These are phyloP conservation scores for Mycena sp. DNA, from an alignment of 1,284 basidiomycete genomes.

Conservation along the genomic window DNA sequence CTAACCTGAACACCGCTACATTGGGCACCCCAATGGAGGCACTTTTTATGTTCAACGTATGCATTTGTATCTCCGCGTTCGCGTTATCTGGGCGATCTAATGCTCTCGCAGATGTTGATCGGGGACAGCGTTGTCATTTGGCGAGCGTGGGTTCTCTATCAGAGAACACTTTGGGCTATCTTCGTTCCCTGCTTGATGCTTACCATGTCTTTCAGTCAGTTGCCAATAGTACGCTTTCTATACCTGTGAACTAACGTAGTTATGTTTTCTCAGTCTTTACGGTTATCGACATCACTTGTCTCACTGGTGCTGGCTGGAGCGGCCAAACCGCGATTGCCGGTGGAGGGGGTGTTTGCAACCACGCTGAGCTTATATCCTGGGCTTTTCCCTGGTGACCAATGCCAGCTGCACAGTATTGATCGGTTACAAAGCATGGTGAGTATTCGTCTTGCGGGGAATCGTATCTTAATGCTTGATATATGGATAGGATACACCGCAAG, in stretches of 20 bases:
- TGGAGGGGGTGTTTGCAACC: neutral
- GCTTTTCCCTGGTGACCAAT: conserved; percentile 3
- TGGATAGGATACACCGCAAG: neutral
- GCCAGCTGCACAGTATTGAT: neutral
- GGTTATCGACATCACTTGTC: neutral
- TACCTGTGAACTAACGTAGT: neutral
- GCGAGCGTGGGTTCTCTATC: conserved; percentile 18
- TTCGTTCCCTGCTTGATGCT: conserved; percentile 2
- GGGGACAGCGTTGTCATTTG: conserved; percentile 24
- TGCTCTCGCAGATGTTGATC: conserved; percentile 12
- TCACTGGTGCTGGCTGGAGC: neutral
- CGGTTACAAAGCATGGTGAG: conserved; percentile 1
- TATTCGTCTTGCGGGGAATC: neutral
- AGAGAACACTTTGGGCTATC: neutral
- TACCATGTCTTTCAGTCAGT: conserved; percentile 10
- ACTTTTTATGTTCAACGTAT: conserved; percentile 20
- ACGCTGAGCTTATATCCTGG: conserved; percentile 2
- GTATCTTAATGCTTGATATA: too few species aligned
- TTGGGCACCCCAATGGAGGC: conserved; percentile 13
- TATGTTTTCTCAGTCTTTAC: neutral
- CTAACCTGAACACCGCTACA: neutral
- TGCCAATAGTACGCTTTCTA: neutral
- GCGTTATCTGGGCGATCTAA: neutral
- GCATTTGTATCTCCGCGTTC: neutral
- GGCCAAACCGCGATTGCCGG: neutral